Percentiles rank a stretch among this genome's conserved stretches.
phyloP scores from a whole-genome alignment of 108 stramenopile species.

The Pseudonitzschia multiseries region DNA sequence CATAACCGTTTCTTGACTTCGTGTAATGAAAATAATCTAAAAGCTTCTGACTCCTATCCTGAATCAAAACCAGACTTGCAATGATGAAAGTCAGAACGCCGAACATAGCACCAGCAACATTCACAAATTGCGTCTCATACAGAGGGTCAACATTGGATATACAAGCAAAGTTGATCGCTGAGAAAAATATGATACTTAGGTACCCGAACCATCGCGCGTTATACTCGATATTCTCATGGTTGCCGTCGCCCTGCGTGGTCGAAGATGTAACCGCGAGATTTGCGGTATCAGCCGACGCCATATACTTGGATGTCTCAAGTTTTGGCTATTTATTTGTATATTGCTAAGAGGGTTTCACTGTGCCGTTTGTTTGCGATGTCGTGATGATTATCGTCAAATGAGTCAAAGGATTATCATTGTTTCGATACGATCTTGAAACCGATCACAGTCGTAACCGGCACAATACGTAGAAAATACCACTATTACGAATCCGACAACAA shows the following conservation, averaged over 20 bases:
- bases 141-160: slow-evolving; percentile 9
- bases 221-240: slow-evolving; percentile 32
- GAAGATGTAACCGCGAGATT: background rate
- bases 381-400: too few species aligned
- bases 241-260: background rate
- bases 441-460: too few species aligned
- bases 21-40: slow-evolving; percentile 52
- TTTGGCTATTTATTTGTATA: background rate
- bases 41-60: slow-evolving; percentile 46
- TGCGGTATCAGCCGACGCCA: background rate
- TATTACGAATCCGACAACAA: too few species aligned
- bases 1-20: slow-evolving; percentile 55
- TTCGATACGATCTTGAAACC: too few species aligned
- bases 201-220: slow-evolving; percentile 71
- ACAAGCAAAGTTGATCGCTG: slow-evolving; percentile 51
- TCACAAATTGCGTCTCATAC: background rate
- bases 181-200: slow-evolving; percentile 37
- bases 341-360: too few species aligned
- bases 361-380: too few species aligned
- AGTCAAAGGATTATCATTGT: too few species aligned
- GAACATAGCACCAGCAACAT: slow-evolving; percentile 22
- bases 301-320: background rate
- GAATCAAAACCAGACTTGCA: slow-evolving; percentile 43
- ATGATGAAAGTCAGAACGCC: slow-evolving; percentile 54
- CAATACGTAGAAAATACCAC: too few species aligned